Evolutionary conservation across 768 basidiomycete species (phyloP).

Genomic region (Mycena sanguinolenta): DNA sequence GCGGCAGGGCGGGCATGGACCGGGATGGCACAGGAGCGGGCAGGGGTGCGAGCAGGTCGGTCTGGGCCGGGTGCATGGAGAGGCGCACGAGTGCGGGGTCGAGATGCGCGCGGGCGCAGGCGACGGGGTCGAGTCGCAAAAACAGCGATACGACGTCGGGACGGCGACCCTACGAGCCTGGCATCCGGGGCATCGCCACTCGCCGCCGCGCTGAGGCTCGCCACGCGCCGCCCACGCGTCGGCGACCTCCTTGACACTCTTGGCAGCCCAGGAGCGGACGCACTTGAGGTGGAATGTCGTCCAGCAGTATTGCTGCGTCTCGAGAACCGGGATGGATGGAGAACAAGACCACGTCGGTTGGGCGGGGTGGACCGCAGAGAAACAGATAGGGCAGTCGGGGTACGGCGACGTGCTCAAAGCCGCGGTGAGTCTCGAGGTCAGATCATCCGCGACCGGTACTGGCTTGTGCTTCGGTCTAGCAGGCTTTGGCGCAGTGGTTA

Average conservation of each 20-base stretch:
- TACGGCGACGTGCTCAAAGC: conserved; percentile 78
- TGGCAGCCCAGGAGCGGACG: conserved; percentile 88
- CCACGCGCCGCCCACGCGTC: conserved; percentile 83
- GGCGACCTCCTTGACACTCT: conserved; percentile 79
- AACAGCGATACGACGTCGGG: conserved; percentile 83
- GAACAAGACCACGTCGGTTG: conserved; percentile 93
- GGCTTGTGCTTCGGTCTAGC: conserved; percentile 27
- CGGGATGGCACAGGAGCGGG: conserved; percentile 90
- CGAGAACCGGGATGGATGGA: conserved; percentile 65
- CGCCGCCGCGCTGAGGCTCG: conserved; percentile 70
- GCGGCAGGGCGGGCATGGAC: conserved; percentile 95
- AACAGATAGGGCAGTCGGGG: conserved; percentile 88
- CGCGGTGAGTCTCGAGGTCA: conserved; percentile 80
- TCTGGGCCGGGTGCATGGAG: conserved; percentile 73
- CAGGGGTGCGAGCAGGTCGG: conserved; percentile 85
- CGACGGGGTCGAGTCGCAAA: conserved; percentile 81
- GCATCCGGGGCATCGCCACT: conserved; percentile 97
- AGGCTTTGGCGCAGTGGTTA: conserved; percentile 10
- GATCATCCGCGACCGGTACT: conserved; percentile 66
- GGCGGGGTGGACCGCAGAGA: conserved; percentile 80
- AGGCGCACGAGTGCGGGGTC: conserved; percentile 84
- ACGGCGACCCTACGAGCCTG: conserved; percentile 80
- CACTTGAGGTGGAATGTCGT: conserved; percentile 93
- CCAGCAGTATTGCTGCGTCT: conserved; percentile 81
- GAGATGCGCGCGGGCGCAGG: conserved; percentile 78